Conservation (phyloP, 768 basidiomycete species). For the Tulasnella calospora region DNA sequence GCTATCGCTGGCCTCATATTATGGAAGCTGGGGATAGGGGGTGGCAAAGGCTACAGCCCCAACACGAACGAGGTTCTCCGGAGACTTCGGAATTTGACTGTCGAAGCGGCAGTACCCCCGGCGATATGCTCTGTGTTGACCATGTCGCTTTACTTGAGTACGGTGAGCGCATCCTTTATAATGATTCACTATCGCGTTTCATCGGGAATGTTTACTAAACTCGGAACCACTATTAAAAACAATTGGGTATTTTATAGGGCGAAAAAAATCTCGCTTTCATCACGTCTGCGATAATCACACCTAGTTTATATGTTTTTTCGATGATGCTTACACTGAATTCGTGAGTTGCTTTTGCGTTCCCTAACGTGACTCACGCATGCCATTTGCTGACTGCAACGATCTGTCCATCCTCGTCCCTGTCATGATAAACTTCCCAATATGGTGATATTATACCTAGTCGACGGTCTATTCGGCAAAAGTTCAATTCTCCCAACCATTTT, state of each 20-base stretch:
- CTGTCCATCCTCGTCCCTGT: not conserved
- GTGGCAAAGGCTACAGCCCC: not conserved
- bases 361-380: not conserved
- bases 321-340: not conserved
- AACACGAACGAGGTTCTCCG: not conserved
- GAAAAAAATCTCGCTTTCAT: not conserved
- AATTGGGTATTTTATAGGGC: not conserved
- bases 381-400: not conserved
- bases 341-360: not conserved
- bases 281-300: not conserved
- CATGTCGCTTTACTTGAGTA: not conserved
- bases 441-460: not conserved
- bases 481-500: not conserved
- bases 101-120: slow-evolving; percentile 12
- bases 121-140: not conserved
- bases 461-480: not conserved
- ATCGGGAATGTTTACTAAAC: not conserved
- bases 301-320: not conserved
- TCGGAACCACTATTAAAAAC: not conserved
- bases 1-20: not conserved
- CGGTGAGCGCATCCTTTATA: not conserved
- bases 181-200: not conserved
- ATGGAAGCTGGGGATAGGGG: not conserved
- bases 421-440: not conserved
- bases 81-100: not conserved